phyloP scores from a whole-genome alignment of 1,139 yeast genomes.

The Diutina catenulata region DNA sequence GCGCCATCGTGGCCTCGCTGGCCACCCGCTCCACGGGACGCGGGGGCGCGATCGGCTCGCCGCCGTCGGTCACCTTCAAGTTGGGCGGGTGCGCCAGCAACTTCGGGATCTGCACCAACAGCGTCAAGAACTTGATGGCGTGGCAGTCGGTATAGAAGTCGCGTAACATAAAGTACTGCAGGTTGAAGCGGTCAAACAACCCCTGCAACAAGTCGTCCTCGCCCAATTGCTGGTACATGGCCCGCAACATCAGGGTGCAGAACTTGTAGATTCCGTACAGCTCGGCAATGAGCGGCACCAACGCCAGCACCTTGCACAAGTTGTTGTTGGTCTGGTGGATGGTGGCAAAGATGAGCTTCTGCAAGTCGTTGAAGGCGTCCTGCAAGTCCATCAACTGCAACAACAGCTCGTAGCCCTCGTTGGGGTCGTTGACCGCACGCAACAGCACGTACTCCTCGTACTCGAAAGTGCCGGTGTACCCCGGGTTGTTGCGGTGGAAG shows the following conservation, averaged over 20 bases:
- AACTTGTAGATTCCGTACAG: constrained; percentile 89
- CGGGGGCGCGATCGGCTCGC: constrained; percentile 25
- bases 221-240: constrained; percentile 68
- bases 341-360: constrained; percentile 65
- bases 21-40: neutral
- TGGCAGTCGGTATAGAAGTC: constrained; percentile 90
- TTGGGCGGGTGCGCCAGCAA: constrained; percentile 62
- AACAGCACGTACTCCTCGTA: constrained; percentile 89
- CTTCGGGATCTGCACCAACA: constrained; percentile 79
- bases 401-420: constrained; percentile 88
- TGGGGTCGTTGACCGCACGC: constrained; percentile 83
- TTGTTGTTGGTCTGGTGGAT: constrained; percentile 53
- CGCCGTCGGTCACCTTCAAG: constrained; percentile 36
- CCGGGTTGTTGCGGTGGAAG: constrained; percentile 78
- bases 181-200: constrained; percentile 55
- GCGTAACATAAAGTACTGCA: constrained; percentile 71
- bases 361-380: constrained; percentile 74
- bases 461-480: constrained; percentile 91
- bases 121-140: constrained; percentile 69
- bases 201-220: constrained; percentile 72
- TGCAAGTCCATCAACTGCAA: constrained; percentile 79
- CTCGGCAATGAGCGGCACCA: constrained; percentile 89
- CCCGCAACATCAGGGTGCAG: constrained; percentile 82
- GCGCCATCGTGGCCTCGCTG: neutral
- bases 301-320: constrained; percentile 76